Evolutionary conservation across 2,329 filamentous ascomycete species (phyloP).

Genomic region (Beauveria rudraprayagi): DNA sequence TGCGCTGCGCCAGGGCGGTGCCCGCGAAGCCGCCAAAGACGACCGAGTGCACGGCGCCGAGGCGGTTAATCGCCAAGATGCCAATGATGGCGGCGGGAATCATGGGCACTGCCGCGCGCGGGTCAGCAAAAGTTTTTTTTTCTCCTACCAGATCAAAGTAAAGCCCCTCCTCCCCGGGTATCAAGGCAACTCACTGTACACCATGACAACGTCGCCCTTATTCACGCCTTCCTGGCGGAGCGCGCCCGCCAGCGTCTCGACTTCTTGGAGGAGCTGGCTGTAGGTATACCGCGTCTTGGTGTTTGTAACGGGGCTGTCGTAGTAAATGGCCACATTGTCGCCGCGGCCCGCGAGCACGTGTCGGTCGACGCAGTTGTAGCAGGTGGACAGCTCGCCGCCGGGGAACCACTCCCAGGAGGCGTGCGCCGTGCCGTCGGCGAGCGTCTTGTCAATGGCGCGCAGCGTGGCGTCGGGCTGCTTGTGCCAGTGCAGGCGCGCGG

Average conservation of each 20-base stretch:
- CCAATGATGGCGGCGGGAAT: constrained; percentile 82
- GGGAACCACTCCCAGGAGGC: constrained; percentile 86
- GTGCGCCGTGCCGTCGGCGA: constrained; percentile 54
- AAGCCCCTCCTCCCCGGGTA: too few relatives aligned
- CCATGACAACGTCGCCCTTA: constrained; percentile 77
- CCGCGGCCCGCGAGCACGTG: constrained; percentile 79
- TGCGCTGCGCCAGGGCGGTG: constrained; percentile 73
- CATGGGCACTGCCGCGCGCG: constrained; percentile 67
- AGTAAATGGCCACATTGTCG: constrained; percentile 66
- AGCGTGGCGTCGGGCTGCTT: constrained; percentile 60
- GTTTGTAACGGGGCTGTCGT: constrained; percentile 77
- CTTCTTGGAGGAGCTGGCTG: constrained; percentile 64
- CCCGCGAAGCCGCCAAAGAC: constrained; percentile 92
- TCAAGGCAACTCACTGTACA: constrained; percentile 61
- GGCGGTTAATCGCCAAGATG: constrained; percentile 69
- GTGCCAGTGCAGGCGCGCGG: constrained; percentile 73
- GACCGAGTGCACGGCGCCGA: constrained; percentile 83
- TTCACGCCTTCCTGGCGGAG: constrained; percentile 73
- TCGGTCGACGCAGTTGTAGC: constrained; percentile 84
- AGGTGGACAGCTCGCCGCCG: constrained; percentile 80
- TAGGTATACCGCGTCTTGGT: constrained; percentile 70
- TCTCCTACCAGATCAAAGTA: too few relatives aligned
- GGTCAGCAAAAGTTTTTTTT: background rate
- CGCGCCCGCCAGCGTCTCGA: constrained; percentile 74
- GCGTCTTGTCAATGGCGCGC: constrained; percentile 50